Conservation (phyloP, 2,329 filamentous ascomycete genomes). For the Fusarium sp. region DNA sequence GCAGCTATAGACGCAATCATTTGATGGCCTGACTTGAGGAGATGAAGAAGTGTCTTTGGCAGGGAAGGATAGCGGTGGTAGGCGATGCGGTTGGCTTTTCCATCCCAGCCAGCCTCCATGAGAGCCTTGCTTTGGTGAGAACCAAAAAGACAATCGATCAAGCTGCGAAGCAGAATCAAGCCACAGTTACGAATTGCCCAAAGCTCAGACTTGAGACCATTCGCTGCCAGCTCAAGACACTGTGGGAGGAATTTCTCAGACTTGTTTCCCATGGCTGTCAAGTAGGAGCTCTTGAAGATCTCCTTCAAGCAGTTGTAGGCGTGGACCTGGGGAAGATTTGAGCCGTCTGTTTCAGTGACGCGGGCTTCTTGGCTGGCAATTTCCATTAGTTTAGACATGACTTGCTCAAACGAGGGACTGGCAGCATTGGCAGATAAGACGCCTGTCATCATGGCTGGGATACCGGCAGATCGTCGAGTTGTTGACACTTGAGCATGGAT, state of each 20-base stretch:
- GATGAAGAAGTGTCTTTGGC: conserved; percentile 72
- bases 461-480: conserved; percentile 91
- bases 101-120: conserved; percentile 75
- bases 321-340: conserved; percentile 89
- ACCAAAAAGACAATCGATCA: conserved; percentile 85
- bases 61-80: conserved; percentile 79
- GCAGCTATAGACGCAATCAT: conserved; percentile 58
- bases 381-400: conserved; percentile 73
- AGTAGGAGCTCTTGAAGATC: conserved; percentile 85
- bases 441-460: conserved; percentile 88
- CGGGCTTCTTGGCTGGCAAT: conserved; percentile 70
- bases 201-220: conserved; percentile 82
- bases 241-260: conserved; percentile 82
- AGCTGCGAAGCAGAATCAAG: conserved; percentile 86
- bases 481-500: conserved; percentile 84
- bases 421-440: conserved; percentile 78
- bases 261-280: conserved; percentile 79
- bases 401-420: conserved; percentile 73
- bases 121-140: conserved; percentile 78
- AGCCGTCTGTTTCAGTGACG: conserved; percentile 71
- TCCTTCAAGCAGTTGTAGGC: conserved; percentile 95
- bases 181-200: conserved; percentile 98
- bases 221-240: conserved; percentile 84
- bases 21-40: conserved; percentile 69
- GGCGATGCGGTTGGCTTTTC: conserved; percentile 74